Percentiles rank a stretch among this genome's conserved stretches.
These are phyloP conservation scores for Zostera marina DNA, from an alignment of 116 monocot species.

Conservation along the genomic window DNA sequence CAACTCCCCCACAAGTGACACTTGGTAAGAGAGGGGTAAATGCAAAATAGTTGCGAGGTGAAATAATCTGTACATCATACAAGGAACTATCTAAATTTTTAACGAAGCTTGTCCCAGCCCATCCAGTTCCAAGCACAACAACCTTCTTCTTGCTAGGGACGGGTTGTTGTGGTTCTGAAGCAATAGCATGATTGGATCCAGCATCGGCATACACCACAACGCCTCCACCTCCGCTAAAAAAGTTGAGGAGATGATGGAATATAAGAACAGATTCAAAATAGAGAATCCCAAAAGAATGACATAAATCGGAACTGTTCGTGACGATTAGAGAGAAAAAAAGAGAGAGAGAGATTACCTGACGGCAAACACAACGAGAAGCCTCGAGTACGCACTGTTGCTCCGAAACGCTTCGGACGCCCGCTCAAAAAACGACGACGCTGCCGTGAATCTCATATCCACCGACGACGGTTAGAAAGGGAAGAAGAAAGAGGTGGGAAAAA, in stretches of 20 bases:
- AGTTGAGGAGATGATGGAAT: neutral
- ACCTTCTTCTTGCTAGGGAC: conserved; percentile 68
- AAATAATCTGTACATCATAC: conserved; percentile 77
- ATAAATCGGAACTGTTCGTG: neutral
- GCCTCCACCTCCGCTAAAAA: conserved; percentile 44
- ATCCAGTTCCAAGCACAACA: conserved; percentile 91
- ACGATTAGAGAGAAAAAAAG: neutral
- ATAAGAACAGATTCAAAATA: neutral
- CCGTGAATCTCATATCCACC: conserved; percentile 4
- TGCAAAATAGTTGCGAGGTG: conserved; percentile 87
- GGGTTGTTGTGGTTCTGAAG: conserved; percentile 12
- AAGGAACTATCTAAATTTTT: conserved; percentile 54
- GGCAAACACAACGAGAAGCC: conserved; percentile 43
- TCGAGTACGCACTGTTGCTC: conserved; percentile 20
- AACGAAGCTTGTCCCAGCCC: conserved; percentile 81
- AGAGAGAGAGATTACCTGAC: conserved; percentile 20
- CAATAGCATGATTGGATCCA: conserved; percentile 13
- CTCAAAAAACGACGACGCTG: conserved; percentile 17
- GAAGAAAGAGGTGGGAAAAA: too few species aligned
- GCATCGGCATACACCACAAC: conserved; percentile 82
- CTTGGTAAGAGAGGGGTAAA: conserved; percentile 94
- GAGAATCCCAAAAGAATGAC: neutral
- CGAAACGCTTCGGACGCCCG: conserved; percentile 17
- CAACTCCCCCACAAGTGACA: conserved; percentile 88
- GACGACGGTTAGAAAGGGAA: too few species aligned